Evolutionary conservation across 2,329 filamentous ascomycete genomes (phyloP).

Genomic region (Colletotrichum camelliae): DNA sequence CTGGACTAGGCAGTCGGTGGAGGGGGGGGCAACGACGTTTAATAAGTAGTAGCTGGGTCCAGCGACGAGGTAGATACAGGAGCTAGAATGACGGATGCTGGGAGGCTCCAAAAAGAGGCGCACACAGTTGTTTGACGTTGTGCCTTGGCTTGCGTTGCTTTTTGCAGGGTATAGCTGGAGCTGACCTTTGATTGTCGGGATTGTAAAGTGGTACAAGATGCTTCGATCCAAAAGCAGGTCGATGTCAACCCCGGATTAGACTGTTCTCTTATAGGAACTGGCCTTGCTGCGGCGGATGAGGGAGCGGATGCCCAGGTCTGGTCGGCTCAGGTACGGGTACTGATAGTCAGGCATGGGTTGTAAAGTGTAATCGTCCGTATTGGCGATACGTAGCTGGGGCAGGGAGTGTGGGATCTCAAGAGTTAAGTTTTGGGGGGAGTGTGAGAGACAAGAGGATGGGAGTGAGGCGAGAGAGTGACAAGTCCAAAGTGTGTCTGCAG

Average conservation of each 20-base stretch:
- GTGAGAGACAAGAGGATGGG: not conserved
- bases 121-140: conserved; percentile 22
- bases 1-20: not conserved
- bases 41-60: conserved; percentile 1
- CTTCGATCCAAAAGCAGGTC: not conserved
- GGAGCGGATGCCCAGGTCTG: conserved; percentile 8
- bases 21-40: conserved; percentile 13
- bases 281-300: conserved; percentile 9
- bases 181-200: conserved; percentile 2
- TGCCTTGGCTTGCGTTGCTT: conserved; percentile 18
- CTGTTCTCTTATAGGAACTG: conserved; percentile 17
- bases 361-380: conserved; percentile 18
- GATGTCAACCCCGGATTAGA: conserved; percentile 19
- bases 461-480: conserved; percentile 6
- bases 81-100: not conserved
- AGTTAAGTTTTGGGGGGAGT: not conserved
- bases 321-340: conserved; percentile 16
- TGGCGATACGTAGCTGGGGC: not conserved
- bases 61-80: conserved; percentile 2
- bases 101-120: conserved; percentile 16
- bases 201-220: conserved; percentile 5
- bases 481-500: not conserved
- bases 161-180: conserved; percentile 17
- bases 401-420: conserved; percentile 7
- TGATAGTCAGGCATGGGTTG: conserved; percentile 17